These are phyloP conservation scores for Eleusine indica DNA, from an alignment of 176 grass and related monocot genomes.

Conservation along the genomic window DNA sequence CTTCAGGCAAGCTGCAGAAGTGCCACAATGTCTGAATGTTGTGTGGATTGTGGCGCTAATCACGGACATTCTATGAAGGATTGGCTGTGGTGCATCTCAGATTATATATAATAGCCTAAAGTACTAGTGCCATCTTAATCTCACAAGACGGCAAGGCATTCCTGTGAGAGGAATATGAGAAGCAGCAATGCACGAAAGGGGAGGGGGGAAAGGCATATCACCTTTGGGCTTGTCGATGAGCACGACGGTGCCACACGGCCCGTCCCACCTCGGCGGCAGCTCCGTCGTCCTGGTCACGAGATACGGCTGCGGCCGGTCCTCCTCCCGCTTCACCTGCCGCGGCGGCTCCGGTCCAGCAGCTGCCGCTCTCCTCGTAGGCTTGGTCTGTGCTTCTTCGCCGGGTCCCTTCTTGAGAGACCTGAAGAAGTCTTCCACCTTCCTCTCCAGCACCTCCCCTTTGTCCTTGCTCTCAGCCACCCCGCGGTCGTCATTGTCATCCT, in stretches of 20 bases:
- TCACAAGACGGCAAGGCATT: neutral
- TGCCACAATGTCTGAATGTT: neutral
- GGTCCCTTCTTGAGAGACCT: conserved; percentile 77
- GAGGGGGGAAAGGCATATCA: neutral
- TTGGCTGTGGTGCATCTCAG: neutral
- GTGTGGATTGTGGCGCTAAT: too few relatives aligned
- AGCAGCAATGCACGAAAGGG: neutral
- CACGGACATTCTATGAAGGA: neutral
- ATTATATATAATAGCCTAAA: conserved; percentile 7
- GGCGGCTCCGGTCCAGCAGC: conserved; percentile 11
- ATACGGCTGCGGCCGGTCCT: conserved; percentile 52
- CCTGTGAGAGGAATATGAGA: neutral
- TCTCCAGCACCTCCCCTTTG: conserved; percentile 68
- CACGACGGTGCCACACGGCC: conserved; percentile 74
- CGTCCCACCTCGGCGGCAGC: conserved; percentile 88
- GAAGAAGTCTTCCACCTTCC: conserved; percentile 95
- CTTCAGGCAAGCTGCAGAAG: neutral
- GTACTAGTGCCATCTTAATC: neutral
- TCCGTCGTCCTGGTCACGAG: conserved; percentile 71
- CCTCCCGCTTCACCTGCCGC: conserved; percentile 26
- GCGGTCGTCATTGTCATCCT: neutral
- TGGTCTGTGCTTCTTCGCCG: neutral
- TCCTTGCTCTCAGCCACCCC: neutral
- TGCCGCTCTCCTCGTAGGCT: conserved; percentile 8
- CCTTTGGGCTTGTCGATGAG: conserved; percentile 99